phyloP scores from a whole-genome alignment of 805 yeast genomes.

The Wickerhamiella azyma region DNA sequence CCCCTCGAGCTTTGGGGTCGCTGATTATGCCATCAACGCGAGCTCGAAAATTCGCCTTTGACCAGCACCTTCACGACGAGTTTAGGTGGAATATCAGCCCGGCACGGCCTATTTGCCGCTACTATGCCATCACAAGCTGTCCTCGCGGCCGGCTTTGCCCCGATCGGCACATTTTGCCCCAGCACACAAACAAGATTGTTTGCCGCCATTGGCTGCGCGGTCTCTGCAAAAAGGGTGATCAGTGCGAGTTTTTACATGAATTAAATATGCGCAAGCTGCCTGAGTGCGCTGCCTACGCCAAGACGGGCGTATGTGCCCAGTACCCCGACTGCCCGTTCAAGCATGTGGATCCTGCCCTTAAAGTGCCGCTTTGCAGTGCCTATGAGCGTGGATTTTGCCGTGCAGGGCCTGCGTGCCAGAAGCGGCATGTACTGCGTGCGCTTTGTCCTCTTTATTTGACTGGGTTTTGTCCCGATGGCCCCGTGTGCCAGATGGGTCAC shows the following conservation, averaged over 20 bases:
- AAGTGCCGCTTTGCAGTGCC: constrained; percentile 75
- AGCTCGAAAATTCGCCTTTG: constrained; percentile 48
- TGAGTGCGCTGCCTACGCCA: constrained; percentile 78
- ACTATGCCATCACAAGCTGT: constrained; percentile 55
- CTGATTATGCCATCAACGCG: constrained; percentile 25
- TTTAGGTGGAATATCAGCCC: constrained; percentile 76
- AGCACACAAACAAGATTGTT: constrained; percentile 63
- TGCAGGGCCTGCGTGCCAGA: constrained; percentile 74
- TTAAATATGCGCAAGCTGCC: constrained; percentile 92
- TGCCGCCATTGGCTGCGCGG: constrained; percentile 99
- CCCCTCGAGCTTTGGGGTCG: not conserved
- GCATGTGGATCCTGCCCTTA: constrained; percentile 79
- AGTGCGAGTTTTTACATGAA: constrained; percentile 92
- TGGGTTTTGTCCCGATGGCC: constrained; percentile 90
- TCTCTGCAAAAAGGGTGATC: constrained; percentile 88
- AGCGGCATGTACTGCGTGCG: constrained; percentile 63
- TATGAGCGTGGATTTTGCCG: constrained; percentile 85
- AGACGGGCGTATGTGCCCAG: constrained; percentile 63
- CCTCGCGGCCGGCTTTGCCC: constrained; percentile 81
- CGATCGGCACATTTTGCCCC: constrained; percentile 64
- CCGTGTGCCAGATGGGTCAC: constrained; percentile 64
- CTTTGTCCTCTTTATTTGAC: constrained; percentile 69
- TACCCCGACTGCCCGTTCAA: constrained; percentile 86
- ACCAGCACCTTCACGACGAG: constrained; percentile 67
- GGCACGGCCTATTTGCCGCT: constrained; percentile 76